phyloP scores from a whole-genome alignment of 1,284 basidiomycete species.

The Pisolithus thermaeus region DNA sequence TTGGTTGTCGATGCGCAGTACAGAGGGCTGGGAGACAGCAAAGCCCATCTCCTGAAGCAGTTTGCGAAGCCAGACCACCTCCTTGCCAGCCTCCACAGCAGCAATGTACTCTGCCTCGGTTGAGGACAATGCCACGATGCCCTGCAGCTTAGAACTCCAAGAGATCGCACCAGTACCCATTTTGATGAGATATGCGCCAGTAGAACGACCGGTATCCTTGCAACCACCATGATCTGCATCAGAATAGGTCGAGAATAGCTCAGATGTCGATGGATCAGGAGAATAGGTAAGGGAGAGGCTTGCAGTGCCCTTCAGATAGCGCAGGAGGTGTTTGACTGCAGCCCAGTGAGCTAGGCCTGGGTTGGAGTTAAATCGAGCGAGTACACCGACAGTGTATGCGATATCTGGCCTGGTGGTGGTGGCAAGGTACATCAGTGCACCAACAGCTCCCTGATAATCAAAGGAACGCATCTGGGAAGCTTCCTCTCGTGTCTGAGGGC shows the following conservation, averaged over 20 bases:
- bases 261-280: neutral
- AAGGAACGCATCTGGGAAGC: too few species aligned
- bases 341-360: neutral
- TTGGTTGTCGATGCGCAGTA: constrained; percentile 15
- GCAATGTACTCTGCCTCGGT: too few species aligned
- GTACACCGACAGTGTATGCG: neutral
- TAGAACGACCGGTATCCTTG: neutral
- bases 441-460: neutral
- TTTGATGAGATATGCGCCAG: constrained; percentile 1
- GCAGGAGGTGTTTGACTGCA: neutral
- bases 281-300: too few species aligned
- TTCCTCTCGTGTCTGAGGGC: too few species aligned
- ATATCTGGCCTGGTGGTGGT: constrained; percentile 9
- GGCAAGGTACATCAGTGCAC: constrained; percentile 17
- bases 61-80: too few species aligned
- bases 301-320: neutral
- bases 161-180: constrained; percentile 6
- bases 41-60: too few species aligned
- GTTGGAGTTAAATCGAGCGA: neutral
- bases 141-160: constrained; percentile 7
- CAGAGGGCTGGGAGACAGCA: neutral
- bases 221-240: constrained; percentile 1
- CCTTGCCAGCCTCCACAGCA: too few species aligned
- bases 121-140: neutral
- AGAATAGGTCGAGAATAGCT: neutral